A percentile compares a stretch with the other conserved stretches of the same genome.
phyloP scores from a whole-genome alignment of 805 yeast genomes.

The Cyberlindnera veronae region DNA sequence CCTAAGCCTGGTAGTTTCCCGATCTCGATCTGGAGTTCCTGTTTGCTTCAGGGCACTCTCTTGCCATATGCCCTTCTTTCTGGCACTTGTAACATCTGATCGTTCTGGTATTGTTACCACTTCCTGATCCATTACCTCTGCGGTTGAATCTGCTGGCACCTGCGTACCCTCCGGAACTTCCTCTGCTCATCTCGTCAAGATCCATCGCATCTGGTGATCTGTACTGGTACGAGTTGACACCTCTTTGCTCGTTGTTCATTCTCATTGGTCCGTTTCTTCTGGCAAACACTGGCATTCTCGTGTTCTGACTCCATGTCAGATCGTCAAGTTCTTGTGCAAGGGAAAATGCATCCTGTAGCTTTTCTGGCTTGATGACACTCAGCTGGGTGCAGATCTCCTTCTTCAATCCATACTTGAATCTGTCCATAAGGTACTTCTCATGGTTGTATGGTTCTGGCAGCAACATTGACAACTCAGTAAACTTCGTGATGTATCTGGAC shows the following conservation, averaged over 20 bases:
- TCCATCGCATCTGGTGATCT: neutral
- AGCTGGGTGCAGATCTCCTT: neutral
- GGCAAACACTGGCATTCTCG: too few species aligned
- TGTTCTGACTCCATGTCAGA: neutral
- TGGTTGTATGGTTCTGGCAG: neutral
- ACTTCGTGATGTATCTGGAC: neutral
- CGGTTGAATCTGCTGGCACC: too few species aligned
- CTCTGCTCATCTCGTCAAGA: neutral
- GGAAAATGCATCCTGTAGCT: neutral
- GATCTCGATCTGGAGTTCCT: neutral
- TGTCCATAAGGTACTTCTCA: neutral
- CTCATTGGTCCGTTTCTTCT: too few species aligned
- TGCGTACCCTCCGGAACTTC: too few species aligned
- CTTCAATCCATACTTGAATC: neutral
- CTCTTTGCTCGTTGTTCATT: too few species aligned
- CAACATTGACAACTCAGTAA: neutral
- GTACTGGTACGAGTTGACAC: too few species aligned
- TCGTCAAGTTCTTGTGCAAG: neutral
- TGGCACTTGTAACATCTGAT: neutral
- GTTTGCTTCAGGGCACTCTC: neutral
- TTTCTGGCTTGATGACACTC: neutral
- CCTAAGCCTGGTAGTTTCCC: neutral
- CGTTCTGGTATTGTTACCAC: too few species aligned
- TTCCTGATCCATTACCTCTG: too few species aligned
- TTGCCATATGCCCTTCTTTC: neutral